Evolutionary conservation across 306 rosid genomes (phyloP), one percentile per base, ranked within the genome.

Genomic region (Dalbergia oliveri): DNA sequence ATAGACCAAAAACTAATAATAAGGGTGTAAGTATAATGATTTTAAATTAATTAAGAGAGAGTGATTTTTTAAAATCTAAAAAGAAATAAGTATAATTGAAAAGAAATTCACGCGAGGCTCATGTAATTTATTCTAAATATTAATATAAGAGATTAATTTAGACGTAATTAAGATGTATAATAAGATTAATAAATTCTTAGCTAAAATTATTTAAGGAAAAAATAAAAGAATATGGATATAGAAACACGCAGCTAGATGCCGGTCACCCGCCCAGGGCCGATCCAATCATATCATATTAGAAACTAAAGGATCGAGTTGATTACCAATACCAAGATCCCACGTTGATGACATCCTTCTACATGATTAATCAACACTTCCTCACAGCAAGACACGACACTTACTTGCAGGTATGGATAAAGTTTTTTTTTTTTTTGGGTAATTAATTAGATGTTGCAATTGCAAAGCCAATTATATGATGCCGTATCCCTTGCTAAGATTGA

Each of bases 241-340:
- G 8, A 47, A 75, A 77, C 77, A 63, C 39, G 79, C 56, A 57
- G 44, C 26, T 31, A 57, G 63, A 54, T 23, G 76, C 18, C 43
- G 37, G 78, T 81, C 70, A 79, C 74, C 78, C 41, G 75, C 71
- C 78, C 47, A 64, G 41, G 16, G 35, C 5, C 37, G 37, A 12
- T 11, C 4, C 23, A 7, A 6, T 50, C 6, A 35, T 37, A 43
- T 23, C 78, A 15, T 12, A 31, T 43, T 43, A 43, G 6, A 43
- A 8, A 5, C 0, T 35, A 84, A 69, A 62, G 50, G 44, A 31
- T 54, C 31, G 12, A 51, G 16, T 72, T 15, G 69, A 34, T 66
- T 26, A 58, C 83, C 83, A 84, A 68, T 69, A 14, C 16, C 61
- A 58, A 6, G 61, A 34, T 1, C 11, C 78, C 90, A 87, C 79